phyloP scores from a whole-genome alignment of 345 rosid species.

The Raphanus raphanistrum region DNA sequence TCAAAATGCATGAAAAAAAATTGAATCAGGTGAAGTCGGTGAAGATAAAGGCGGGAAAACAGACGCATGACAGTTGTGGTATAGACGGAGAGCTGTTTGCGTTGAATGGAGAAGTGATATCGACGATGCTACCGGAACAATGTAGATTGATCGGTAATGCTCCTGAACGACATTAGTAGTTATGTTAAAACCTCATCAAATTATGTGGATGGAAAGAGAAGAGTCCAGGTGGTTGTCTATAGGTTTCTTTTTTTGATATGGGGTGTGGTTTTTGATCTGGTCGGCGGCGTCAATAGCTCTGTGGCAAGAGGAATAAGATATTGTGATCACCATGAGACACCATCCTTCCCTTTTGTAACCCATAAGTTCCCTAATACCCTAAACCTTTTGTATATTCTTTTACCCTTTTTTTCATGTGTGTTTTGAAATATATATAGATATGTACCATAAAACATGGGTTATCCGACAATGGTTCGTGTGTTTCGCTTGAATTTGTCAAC shows the following conservation, averaged over 20 bases:
- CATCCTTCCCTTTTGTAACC: slow-evolving; percentile 10
- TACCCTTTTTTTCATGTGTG: slow-evolving; percentile 5
- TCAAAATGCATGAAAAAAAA: background rate
- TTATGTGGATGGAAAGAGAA: slow-evolving; percentile 12
- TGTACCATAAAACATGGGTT: no score
- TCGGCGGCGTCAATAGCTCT: slow-evolving; percentile 19
- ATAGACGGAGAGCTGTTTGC: slow-evolving; percentile 91
- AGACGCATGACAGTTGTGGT: slow-evolving; percentile 81
- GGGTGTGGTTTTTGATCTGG: background rate
- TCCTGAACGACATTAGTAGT: slow-evolving; percentile 45
- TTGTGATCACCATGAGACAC: background rate
- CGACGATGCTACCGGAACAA: slow-evolving; percentile 88
- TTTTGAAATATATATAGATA: slow-evolving; percentile 24
- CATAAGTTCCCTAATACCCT: slow-evolving; percentile 19
- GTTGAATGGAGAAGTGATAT: slow-evolving; percentile 78
- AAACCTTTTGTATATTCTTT: slow-evolving; percentile 36
- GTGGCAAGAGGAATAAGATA: slow-evolving; percentile 24
- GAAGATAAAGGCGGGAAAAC: slow-evolving; percentile 77
- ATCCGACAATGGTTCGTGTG: no score
- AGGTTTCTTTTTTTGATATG: background rate
- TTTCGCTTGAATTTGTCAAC: no score
- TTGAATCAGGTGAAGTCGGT: slow-evolving; percentile 76
- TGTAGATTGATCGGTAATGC: slow-evolving; percentile 85
- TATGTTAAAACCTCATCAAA: slow-evolving; percentile 18
- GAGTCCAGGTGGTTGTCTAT: slow-evolving; percentile 30